Base-by-base conservation (phyloP, 2,329 filamentous ascomycete genomes). In the Alternaria ethzedia region DNA sequence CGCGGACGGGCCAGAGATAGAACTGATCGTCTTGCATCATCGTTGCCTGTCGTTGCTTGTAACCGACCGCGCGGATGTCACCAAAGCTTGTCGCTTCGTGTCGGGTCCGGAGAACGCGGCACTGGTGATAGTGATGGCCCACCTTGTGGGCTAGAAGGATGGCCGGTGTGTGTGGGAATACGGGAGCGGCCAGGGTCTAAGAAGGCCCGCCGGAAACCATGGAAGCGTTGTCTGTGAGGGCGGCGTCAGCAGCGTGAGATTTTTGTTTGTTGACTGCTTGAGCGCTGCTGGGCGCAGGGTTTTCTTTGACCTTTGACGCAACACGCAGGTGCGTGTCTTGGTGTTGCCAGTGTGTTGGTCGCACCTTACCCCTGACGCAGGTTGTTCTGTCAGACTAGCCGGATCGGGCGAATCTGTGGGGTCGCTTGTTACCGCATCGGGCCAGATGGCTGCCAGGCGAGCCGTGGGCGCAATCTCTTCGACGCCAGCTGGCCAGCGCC, bases 381-480 rank as follows among this genome's bases (percentile, higher is more conserved):
- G 32, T 15, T 32, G 36, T 15, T 63, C 64, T 51, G 60, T 56
- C 56, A 52, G 62, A 54, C 70, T 68, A 71, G 32, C 23, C 63
- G 46, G 12, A 58, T 67, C 65, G 46, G 59, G 61, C 3, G 10
- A 47, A 5, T 21, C 13, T 17, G 44, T 65, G 61, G 65, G 66
- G 70, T 44, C 10, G n/a, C 17, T 15, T 43, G 32, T 52, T 66
- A 23, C 65, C 59, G 44, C 41, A 28, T 57, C 41, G 28, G 64
- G 66, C 58, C 61, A 62, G 20, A 21, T 9, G 26, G 7, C 15
- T 10, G 17, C 28, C 12, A 52, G 49, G 46, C 51, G 50, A 52
- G 51, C 57, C 54, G 59, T 56, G 23, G 15, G n/a, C 57, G 65
- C 65, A 68, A 67, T 67, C 44, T 71, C 63, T 46, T 58, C 20